phyloP scores from a whole-genome alignment of 208 protist genomes.

The Crithidia bombi region DNA sequence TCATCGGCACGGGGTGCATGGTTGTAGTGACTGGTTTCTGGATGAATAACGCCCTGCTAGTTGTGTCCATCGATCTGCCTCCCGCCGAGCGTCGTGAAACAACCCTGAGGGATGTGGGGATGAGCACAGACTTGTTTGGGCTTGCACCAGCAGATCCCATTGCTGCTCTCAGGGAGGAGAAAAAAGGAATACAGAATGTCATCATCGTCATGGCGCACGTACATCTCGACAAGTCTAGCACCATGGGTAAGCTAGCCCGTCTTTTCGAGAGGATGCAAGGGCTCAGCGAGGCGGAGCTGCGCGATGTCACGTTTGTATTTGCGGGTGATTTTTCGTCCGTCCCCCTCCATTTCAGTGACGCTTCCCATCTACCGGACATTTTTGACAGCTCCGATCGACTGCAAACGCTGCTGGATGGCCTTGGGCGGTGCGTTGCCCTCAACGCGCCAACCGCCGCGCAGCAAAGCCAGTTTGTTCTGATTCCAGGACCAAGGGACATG shows the following conservation, averaged over 20 bases:
- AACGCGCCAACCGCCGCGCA: conserved; percentile 79
- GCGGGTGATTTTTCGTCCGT: conserved; percentile 78
- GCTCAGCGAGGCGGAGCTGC: conserved; percentile 75
- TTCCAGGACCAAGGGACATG: conserved; percentile 79
- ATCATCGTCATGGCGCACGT: conserved; percentile 84
- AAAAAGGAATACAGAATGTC: conserved; percentile 74
- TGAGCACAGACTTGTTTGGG: conserved; percentile 77
- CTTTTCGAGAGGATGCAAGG: conserved; percentile 88
- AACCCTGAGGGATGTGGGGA: conserved; percentile 56
- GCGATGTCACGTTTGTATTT: conserved; percentile 82
- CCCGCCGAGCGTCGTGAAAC: conserved; percentile 76
- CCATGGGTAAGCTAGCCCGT: conserved; percentile 50
- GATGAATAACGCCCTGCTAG: conserved; percentile 47
- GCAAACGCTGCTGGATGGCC: conserved; percentile 47
- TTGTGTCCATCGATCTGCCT: conserved; percentile 62
- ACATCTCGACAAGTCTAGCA: conserved; percentile 72
- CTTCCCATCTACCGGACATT: conserved; percentile 75
- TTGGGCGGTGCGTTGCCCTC: conserved; percentile 58
- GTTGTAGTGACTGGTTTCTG: conserved; percentile 75
- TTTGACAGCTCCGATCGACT: conserved; percentile 69
- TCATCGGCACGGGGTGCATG: conserved; percentile 68
- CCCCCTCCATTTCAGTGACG: conserved; percentile 76
- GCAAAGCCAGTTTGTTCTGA: conserved; percentile 78
- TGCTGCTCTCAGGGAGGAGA: conserved; percentile 56
- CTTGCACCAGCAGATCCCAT: conserved; percentile 52